Percentiles rank a stretch among this genome's conserved stretches.
These are phyloP conservation scores for Spathaspora arborariae DNA, from an alignment of 805 yeast genomes.

Conservation along the genomic window DNA sequence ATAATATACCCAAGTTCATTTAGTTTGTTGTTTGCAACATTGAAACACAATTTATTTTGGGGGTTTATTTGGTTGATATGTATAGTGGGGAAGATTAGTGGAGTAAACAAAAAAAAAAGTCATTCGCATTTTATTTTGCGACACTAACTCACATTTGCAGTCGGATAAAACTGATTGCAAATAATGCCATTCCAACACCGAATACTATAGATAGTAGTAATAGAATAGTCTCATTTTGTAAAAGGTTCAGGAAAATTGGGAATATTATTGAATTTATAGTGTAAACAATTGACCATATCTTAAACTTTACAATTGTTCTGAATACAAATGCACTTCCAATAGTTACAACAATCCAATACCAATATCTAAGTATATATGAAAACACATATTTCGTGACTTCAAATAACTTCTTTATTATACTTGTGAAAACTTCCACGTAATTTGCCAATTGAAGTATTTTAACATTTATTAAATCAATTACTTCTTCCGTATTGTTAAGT, in stretches of 20 bases:
- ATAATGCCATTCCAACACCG: neutral
- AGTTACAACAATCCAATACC: neutral
- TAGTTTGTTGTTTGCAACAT: neutral
- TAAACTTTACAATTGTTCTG: neutral
- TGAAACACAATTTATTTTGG: neutral
- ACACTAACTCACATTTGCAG: neutral
- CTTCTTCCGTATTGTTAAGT: conserved; percentile 1
- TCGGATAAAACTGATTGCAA: neutral
- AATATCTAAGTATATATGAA: neutral
- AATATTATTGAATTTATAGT: neutral
- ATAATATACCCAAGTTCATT: neutral
- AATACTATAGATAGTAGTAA: neutral
- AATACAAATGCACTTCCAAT: neutral
- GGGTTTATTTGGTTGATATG: neutral
- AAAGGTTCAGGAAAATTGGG: neutral
- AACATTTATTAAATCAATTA: neutral
- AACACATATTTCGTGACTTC: neutral
- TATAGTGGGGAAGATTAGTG: neutral
- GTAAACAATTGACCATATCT: neutral
- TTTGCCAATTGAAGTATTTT: conserved; percentile 1
- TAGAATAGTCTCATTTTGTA: neutral
- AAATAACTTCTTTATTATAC: neutral
- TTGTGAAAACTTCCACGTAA: neutral
- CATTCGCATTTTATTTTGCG: neutral
- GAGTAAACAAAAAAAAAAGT: neutral